These are phyloP conservation scores for Xerocomellus chrysenteron DNA, from an alignment of 768 basidiomycete genomes.

Conservation along the genomic window DNA sequence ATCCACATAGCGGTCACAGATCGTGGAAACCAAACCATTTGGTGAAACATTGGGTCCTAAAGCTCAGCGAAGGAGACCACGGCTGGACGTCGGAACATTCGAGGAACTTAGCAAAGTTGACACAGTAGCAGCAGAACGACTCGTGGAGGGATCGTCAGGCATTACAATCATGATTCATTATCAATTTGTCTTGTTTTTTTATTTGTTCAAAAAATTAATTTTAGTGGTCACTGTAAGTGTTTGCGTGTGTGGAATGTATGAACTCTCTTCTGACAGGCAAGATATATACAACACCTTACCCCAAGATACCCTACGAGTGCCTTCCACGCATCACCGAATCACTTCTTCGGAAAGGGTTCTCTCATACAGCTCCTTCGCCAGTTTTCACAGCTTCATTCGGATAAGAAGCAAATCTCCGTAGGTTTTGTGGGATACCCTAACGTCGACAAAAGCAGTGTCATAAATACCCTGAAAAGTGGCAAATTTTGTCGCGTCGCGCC, in stretches of 20 bases:
- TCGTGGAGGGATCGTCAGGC: conserved; percentile 49
- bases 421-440: conserved; percentile 99
- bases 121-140: conserved; percentile 51
- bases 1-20: conserved; percentile 70
- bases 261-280: conserved; percentile 54
- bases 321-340: conserved; percentile 98
- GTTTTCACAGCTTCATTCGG: conserved; percentile 94
- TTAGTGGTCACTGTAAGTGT: conserved; percentile 72
- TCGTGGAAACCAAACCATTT: conserved; percentile 96
- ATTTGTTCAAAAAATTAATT: neutral
- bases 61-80: conserved; percentile 88
- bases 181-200: neutral
- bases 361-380: conserved; percentile 96
- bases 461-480: conserved; percentile 97
- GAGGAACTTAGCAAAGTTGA: conserved; percentile 81
- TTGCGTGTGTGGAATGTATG: neutral
- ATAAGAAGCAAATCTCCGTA: conserved; percentile 99
- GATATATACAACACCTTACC: conserved; percentile 93
- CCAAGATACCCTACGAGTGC: conserved; percentile 95
- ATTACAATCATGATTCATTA: neutral
- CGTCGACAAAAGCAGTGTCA: conserved; percentile 95
- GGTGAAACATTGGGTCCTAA: conserved; percentile 93
- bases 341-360: conserved; percentile 98
- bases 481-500: conserved; percentile 98
- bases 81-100: conserved; percentile 85